Base-by-base conservation (phyloP, 2,329 filamentous ascomycete species). In the Colletotrichum salicis region DNA sequence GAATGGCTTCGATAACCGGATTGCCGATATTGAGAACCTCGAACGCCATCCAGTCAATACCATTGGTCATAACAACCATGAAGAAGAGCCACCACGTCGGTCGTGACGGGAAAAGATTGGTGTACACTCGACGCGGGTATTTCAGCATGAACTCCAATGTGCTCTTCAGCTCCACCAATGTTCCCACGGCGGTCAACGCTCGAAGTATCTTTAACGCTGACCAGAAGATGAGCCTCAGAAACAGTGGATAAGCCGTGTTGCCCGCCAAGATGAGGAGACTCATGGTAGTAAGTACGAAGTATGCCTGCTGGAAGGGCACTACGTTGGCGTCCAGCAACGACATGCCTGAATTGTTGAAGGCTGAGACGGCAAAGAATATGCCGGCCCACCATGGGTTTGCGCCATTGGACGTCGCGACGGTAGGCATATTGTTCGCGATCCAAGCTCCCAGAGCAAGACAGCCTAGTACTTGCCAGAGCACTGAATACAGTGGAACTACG, bases 281-380 rank as follows among this genome's bases (percentile, higher is more conserved):
- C 83, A 91, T 87, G 24, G 85, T 82, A 57, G 87, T 80, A 51
- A 88, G 81, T 7, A 88, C 84, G 70, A 87, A 88, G 73, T 85
- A 84, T 0, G 84, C 82, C 37, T 82, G 82, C 69, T 89, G 86
- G 70, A 91, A 92, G 0, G 88, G 88, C 4, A 88, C 82, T 82
- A 94, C 91, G 76, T 92, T 92, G 52, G 87, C 86, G 77, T 93
- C 90, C 13, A 93, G 81, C 45, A 93, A 82, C 24, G 87, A 88
- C 90, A 93, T 92, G 52, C 91, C 91, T n/a, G 87, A 90, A 75
- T 93, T 93, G 80, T 92, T 92, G 79, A 93, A 93, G 0, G 91
- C 91, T 22, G 89, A 92, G 5, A 90, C 86, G 2, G 89, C 89
- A 72, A 92, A 90, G 81, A 93, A 93, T 56, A 90, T 86, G 52